These are phyloP conservation scores for Xerocomellus dryophilus DNA, from an alignment of 768 basidiomycete species.

Conservation along the genomic window DNA sequence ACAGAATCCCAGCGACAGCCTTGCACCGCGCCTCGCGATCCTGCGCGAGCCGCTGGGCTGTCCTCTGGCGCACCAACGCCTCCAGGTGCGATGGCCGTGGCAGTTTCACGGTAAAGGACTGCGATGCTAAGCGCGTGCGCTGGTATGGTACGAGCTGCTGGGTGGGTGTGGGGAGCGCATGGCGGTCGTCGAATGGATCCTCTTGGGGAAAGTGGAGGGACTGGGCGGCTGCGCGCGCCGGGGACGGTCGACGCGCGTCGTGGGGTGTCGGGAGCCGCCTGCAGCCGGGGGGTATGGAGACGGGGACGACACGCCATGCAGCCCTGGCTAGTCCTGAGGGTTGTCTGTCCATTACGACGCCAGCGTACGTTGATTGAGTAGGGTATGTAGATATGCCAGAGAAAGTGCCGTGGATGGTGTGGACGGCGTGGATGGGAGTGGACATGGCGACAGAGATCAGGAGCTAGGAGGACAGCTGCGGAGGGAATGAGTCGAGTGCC, in stretches of 20 bases:
- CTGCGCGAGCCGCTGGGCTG: constrained; percentile 32
- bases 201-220: constrained; percentile 22
- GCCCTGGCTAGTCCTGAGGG: constrained; percentile 22
- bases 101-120: constrained; percentile 25
- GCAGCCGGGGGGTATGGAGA: constrained; percentile 24
- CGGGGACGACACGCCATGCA: constrained; percentile 25
- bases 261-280: constrained; percentile 22
- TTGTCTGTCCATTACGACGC: constrained; percentile 26
- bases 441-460: constrained; percentile 26
- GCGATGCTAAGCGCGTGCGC: constrained; percentile 30
- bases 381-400: constrained; percentile 27
- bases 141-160: constrained; percentile 17
- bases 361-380: constrained; percentile 23
- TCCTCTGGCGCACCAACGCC: constrained; percentile 29
- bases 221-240: constrained; percentile 16
- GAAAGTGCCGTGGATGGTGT: constrained; percentile 33
- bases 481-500: background rate
- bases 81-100: constrained; percentile 25
- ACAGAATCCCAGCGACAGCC: constrained; percentile 57
- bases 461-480: constrained; percentile 10
- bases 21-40: constrained; percentile 43
- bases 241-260: constrained; percentile 12
- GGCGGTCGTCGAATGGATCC: constrained; percentile 28
- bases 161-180: constrained; percentile 13
- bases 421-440: constrained; percentile 25